phyloP scores from a whole-genome alignment of 2,329 filamentous ascomycete species.

The Trichophyton equinum region DNA sequence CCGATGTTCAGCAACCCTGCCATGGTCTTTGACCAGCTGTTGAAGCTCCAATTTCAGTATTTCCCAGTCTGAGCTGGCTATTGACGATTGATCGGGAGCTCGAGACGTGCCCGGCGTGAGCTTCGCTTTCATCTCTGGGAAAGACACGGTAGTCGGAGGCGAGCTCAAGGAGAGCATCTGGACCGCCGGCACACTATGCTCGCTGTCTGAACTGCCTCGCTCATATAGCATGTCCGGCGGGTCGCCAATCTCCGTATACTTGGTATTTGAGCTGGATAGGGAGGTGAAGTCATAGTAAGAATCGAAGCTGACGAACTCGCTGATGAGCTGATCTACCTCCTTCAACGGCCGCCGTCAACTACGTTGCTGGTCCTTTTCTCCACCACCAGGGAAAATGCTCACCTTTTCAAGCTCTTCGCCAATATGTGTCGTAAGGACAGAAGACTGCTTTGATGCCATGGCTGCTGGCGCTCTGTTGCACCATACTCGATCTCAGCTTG shows the following conservation, averaged over 20 bases:
- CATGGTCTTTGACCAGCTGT: conserved; percentile 15
- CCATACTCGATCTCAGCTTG: neutral
- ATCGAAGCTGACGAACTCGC: neutral
- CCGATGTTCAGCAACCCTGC: conserved; percentile 7
- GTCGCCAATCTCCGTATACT: neutral
- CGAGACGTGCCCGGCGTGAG: neutral
- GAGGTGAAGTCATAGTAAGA: neutral
- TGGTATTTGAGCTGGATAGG: neutral
- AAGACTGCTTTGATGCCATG: neutral
- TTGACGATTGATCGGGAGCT: neutral
- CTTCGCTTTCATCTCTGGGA: neutral
- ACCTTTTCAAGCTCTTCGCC: neutral
- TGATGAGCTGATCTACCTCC: neutral
- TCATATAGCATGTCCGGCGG: neutral
- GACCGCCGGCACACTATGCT: neutral
- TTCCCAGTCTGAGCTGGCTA: neutral
- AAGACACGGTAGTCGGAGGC: neutral
- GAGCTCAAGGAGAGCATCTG: neutral
- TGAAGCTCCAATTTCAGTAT: conserved; percentile 9
- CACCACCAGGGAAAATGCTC: neutral
- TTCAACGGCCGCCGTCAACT: neutral
- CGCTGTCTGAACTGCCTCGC: neutral
- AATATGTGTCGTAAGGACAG: neutral
- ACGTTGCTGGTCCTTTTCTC: neutral
- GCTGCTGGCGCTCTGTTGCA: neutral